Evolutionary conservation across 805 yeast genomes (phyloP).

Genomic region (Metschnikowia proteae): DNA sequence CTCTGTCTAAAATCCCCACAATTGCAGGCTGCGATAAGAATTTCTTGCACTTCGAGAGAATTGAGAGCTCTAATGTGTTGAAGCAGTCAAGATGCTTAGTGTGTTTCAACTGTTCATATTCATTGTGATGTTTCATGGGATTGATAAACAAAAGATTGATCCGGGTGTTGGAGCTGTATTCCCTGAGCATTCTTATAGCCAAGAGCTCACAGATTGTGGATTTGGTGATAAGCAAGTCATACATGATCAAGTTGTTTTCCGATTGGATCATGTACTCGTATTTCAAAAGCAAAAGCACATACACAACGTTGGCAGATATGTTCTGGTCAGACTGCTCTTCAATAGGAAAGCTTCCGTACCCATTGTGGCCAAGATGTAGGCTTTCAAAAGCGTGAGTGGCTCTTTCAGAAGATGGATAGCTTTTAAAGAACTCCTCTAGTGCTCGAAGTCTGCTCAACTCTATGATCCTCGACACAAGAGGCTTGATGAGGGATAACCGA

Average conservation of each 20-base stretch:
- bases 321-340: conserved; percentile 16
- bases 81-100: conserved; percentile 24
- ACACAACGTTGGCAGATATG: conserved; percentile 25
- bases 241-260: conserved; percentile 35
- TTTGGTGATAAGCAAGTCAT: conserved; percentile 40
- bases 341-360: conserved; percentile 10
- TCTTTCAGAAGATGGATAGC: conserved; percentile 5
- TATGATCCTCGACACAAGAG: conserved; percentile 39
- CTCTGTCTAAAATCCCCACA: conserved; percentile 42
- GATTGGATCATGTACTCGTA: conserved; percentile 40
- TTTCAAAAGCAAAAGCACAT: conserved; percentile 31
- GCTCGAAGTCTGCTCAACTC: conserved; percentile 36
- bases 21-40: conserved; percentile 52
- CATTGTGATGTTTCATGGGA: conserved; percentile 36
- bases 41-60: conserved; percentile 49
- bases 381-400: conserved; percentile 10
- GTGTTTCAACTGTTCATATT: conserved; percentile 15
- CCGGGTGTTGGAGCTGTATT: conserved; percentile 40
- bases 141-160: conserved; percentile 44
- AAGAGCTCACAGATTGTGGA: conserved; percentile 51
- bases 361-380: conserved; percentile 20
- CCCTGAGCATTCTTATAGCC: conserved; percentile 47
- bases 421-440: conserved; percentile 30
- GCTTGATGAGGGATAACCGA: conserved; percentile 44
- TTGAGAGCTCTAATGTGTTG: conserved; percentile 49